phyloP scores from a whole-genome alignment of 345 rosid species.

The Euphorbia lathyris region DNA sequence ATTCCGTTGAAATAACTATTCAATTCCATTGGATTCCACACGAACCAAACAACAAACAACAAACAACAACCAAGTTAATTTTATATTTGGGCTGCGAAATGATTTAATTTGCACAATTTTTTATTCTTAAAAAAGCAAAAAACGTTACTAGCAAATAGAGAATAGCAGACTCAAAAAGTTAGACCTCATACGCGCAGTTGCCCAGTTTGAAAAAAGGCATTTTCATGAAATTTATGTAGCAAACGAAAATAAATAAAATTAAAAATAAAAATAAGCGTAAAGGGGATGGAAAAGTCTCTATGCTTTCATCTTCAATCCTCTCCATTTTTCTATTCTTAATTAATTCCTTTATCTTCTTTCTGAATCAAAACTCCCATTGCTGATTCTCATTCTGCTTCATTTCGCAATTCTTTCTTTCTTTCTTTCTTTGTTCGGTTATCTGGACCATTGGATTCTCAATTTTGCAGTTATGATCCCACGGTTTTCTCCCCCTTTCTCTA shows the following conservation, averaged over 20 bases:
- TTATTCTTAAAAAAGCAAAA: too few species aligned
- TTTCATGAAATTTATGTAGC: too few species aligned
- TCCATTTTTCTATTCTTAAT: background rate
- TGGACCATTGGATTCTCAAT: background rate
- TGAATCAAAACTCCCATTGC: too few species aligned
- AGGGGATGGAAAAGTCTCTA: background rate
- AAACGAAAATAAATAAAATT: too few species aligned
- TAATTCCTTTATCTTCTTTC: background rate
- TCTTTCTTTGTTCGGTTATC: background rate
- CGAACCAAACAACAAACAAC: too few species aligned
- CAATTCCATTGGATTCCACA: too few species aligned
- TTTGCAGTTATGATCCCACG: background rate
- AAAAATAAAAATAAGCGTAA: background rate
- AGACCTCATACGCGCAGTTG: conserved; percentile 12
- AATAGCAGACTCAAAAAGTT: conserved; percentile 1
- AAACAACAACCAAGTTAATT: too few species aligned
- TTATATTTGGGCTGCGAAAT: too few species aligned
- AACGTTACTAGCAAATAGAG: background rate
- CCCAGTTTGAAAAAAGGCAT: background rate
- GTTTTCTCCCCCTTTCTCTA: background rate
- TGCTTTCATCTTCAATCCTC: background rate
- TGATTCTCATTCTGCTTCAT: background rate
- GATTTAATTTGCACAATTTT: background rate
- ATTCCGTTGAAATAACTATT: too few species aligned
- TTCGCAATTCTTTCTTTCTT: background rate